Conservation (phyloP, 441 rosid genomes). For the Raphanus hybrid region DNA sequence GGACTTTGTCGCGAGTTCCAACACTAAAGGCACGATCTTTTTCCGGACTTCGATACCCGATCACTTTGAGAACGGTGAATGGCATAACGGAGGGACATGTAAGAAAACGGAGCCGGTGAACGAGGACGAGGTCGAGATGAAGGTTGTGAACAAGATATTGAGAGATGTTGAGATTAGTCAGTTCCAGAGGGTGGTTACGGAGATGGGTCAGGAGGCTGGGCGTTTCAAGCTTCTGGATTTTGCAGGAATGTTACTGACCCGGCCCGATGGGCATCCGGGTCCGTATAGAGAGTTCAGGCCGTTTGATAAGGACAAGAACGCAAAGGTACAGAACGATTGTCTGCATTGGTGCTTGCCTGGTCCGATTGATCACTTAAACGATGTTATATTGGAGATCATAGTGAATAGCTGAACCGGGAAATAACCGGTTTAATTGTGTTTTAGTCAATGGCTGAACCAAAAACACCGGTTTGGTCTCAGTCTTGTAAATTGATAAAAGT, state of each 20-base stretch:
- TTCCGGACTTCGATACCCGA: constrained; percentile 84
- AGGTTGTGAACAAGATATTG: constrained; percentile 60
- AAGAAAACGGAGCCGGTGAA: constrained; percentile 55
- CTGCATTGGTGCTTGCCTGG: constrained; percentile 98
- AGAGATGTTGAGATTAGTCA: constrained; percentile 60
- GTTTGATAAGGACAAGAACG: constrained; percentile 59
- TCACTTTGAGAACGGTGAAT: constrained; percentile 90
- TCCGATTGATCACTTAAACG: constrained; percentile 83
- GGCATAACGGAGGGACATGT: constrained; percentile 88
- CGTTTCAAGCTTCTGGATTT: constrained; percentile 76
- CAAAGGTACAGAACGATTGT: constrained; percentile 82
- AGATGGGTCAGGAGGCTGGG: constrained; percentile 57
- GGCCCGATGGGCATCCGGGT: constrained; percentile 97
- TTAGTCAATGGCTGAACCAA: constrained; percentile 7
- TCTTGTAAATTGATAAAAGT: constrained; percentile 27
- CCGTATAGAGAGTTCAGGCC: constrained; percentile 74
- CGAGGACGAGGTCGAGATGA: constrained; percentile 64
- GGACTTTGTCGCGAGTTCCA: constrained; percentile 60
- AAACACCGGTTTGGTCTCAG: constrained; percentile 25
- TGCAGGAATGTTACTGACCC: constrained; percentile 57
- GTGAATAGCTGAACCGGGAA: constrained; percentile 48
- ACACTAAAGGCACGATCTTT: constrained; percentile 62
- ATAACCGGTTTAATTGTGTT: constrained; percentile 16
- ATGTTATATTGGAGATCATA: constrained; percentile 76
- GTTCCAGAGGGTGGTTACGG: constrained; percentile 54